Base-by-base conservation (phyloP, 2,329 filamentous ascomycete genomes). In the Lachnellula hyalina region DNA sequence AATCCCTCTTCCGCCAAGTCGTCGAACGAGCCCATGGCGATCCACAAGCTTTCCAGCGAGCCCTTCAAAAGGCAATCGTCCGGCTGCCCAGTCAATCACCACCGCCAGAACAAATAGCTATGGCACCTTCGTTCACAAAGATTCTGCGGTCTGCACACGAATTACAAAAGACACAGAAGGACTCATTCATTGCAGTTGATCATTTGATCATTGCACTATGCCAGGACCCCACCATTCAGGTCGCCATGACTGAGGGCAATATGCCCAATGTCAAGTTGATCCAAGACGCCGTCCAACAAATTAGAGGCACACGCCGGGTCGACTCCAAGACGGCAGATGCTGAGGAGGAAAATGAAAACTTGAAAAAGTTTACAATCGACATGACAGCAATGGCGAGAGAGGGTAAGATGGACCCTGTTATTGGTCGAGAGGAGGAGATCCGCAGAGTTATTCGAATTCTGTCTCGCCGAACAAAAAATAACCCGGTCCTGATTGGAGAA, bases 321-420 rank as follows among this genome's bases (percentile, higher is more conserved):
- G 94, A 99, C 73, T 96, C 90, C 57, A 96, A 96, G 77, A 96
- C 90, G 4, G 94, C 94, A 53, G 94, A 99, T 73, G 85, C 87
- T 0, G 94, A 97, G 73, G 80, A 88, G 67, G 93, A 96, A 67
- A 89, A 92, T 67, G 94, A 99, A 74, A 96, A 96, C 69, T 78
- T 99, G 57, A 90, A 92, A 76, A 99, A 97, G 68, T 99, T 96
- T 74, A 97, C 94, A 54, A 94, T 97, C 67, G 94, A 99, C 73
- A 96, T 99, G 91, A 99, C 94, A 11, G 81, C 89, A 49, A 86
- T 96, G 85, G 94, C 94, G 57, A 82, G 92, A 70, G 94, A 99
- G 75, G 95, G 95, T 70, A 97, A 97, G 75, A 92, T 97, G 55
- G 93, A 97, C 70, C 93, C 93, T 2, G 93, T 97, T 71, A 97